Percentiles rank a stretch among this genome's conserved stretches.
Conservation (phyloP, 176 grass and related monocot genomes). For the Oryza rufipogon region DNA sequence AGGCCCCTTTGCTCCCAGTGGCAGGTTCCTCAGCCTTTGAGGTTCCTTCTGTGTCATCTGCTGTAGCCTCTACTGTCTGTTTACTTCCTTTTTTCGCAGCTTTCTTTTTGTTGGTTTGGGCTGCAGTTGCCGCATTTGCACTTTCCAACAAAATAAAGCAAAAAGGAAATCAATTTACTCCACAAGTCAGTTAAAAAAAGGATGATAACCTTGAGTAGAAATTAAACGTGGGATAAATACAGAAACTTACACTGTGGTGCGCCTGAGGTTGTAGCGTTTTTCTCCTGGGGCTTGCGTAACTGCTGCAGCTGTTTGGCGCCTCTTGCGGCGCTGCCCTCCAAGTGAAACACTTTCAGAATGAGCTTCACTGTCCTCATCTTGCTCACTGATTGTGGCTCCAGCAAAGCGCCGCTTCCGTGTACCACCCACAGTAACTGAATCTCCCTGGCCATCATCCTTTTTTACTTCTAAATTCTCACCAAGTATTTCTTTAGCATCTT, state of each 20-base stretch:
- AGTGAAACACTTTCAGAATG: conserved; percentile 85
- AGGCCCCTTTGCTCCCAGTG: conserved; percentile 36
- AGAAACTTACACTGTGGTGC: conserved; percentile 65
- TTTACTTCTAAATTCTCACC: conserved; percentile 56
- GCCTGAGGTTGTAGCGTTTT: conserved; percentile 88
- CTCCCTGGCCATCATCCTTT: conserved; percentile 58
- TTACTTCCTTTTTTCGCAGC: conserved; percentile 43
- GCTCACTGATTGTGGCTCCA: conserved; percentile 54
- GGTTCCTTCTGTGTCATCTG: conserved; percentile 67
- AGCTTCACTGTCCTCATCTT: conserved; percentile 68
- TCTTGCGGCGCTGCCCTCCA: conserved; percentile 79
- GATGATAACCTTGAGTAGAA: neutral
- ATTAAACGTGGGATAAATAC: conserved; percentile 24
- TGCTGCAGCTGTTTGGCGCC: conserved; percentile 54
- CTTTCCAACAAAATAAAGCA: conserved; percentile 40
- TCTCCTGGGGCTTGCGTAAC: conserved; percentile 50
- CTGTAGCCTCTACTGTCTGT: conserved; percentile 34
- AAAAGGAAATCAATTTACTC: conserved; percentile 27
- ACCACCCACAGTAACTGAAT: conserved; percentile 43
- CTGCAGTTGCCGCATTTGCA: conserved; percentile 14
- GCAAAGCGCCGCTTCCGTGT: conserved; percentile 68
- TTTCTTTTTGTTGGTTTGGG: conserved; percentile 55
- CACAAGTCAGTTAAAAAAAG: conserved; percentile 31
- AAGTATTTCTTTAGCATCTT: conserved; percentile 78
- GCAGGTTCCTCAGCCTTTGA: conserved; percentile 58